Base-by-base conservation (phyloP, 2,329 filamentous ascomycete species). In the Arthrobotrys sinensis region DNA sequence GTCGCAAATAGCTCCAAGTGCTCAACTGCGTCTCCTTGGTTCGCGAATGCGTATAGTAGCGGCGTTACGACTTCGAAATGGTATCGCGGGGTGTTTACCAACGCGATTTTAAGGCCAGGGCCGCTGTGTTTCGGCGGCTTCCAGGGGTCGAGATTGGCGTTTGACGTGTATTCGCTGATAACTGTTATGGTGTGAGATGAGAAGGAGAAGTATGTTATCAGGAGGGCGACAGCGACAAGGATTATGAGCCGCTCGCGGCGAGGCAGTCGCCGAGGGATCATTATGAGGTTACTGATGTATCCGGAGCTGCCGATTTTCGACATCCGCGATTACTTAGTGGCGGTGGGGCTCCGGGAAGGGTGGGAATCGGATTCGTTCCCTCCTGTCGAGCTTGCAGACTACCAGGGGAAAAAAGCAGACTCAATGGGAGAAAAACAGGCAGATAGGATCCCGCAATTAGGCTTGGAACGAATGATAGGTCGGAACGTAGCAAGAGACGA, bases 31-130 rank as follows among this genome's bases (percentile, higher is more conserved):
- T 72, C 75, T 28, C 69, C 69, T 43, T 79, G 76, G 50, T 79
- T 73, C 3, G 76, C 68, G 28, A 79, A 75, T 3, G 70, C 76
- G 32, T 79, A 70, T 10, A 79, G 52, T 12, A 79, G 34, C 16
- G 76, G 76, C 12, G 63, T 73, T 36, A 79, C 76, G 50, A 79
- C 76, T 38, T 79, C 76, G 57, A 79, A 79, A 67, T 79, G 76
- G 36, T 79, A 79, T 4, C 76, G 63, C 7, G 76, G 76, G 10
- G 76, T 73, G 50, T 79, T 79, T 32, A 79, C 68, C 28, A 79
- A 46, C 3, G 76, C 76, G 64, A 79, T 75, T 53, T 79, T 79
- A 10, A 79, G 67, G 10, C 76, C 76, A 19, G 67, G 66, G 7
- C 62, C 75, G 28, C 43, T 68, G 24, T 78, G 75, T 55, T 78